Conservation (phyloP, 2,329 filamentous ascomycete genomes). For the Ophiobolus disseminans region DNA sequence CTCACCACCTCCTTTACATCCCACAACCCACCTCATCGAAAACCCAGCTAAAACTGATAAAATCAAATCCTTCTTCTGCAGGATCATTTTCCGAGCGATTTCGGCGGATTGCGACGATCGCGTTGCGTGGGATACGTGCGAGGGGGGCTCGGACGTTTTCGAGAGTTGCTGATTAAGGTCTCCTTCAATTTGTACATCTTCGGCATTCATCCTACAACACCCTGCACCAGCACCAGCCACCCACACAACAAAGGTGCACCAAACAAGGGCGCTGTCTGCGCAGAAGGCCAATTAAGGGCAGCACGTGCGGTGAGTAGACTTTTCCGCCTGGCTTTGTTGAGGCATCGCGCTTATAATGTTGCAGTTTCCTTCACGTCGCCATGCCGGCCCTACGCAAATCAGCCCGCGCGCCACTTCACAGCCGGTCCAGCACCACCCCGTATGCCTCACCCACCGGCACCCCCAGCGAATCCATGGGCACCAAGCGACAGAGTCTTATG, state of each 20-base stretch:
- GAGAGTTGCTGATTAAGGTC: conserved; percentile 13
- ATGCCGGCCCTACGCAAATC: conserved; percentile 50
- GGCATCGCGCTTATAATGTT: conserved; percentile 41
- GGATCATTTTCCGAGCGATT: neutral
- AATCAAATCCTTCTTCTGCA: neutral
- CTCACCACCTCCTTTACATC: conserved; percentile 12
- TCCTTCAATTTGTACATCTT: conserved; percentile 19
- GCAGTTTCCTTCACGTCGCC: conserved; percentile 36
- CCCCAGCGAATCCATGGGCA: conserved; percentile 35
- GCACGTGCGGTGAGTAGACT: conserved; percentile 42
- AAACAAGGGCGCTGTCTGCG: conserved; percentile 34
- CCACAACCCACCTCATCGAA: conserved; percentile 10
- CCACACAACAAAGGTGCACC: conserved; percentile 37
- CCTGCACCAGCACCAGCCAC: conserved; percentile 31
- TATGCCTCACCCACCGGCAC: conserved; percentile 40
- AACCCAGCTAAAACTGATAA: neutral
- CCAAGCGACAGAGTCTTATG: conserved; percentile 47
- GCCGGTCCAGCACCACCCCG: conserved; percentile 45
- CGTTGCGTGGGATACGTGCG: conserved; percentile 19
- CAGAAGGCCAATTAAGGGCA: conserved; percentile 23
- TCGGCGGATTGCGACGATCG: conserved; percentile 12
- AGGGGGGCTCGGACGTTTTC: conserved; percentile 18
- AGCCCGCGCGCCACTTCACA: conserved; percentile 41
- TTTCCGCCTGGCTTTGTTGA: conserved; percentile 7
- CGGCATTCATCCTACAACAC: conserved; percentile 4